These are phyloP conservation scores for Cryptococcus floricola DNA, from an alignment of 1,284 basidiomycete species.

Conservation along the genomic window DNA sequence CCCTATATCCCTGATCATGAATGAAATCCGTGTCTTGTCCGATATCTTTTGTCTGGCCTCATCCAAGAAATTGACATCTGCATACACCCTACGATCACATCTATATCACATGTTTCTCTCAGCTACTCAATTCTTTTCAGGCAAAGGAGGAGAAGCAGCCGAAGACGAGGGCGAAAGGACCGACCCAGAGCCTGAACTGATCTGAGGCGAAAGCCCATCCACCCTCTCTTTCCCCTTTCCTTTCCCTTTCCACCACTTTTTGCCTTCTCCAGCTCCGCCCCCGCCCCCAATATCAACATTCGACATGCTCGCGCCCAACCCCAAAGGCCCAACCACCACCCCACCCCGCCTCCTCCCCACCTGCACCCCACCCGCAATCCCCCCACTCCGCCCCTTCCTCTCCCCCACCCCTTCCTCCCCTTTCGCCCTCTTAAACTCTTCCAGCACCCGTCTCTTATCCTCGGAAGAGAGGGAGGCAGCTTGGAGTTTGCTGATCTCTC, in stretches of 20 bases:
- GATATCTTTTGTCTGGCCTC: too few relatives aligned
- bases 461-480: neutral
- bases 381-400: slow-evolving; percentile 36
- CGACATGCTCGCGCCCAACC: slow-evolving; percentile 60
- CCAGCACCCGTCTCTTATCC: neutral
- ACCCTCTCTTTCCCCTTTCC: slow-evolving; percentile 9
- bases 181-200: too few relatives aligned
- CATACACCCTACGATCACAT: too few relatives aligned
- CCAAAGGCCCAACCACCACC: slow-evolving; percentile 22
- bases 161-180: too few relatives aligned
- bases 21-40: too few relatives aligned
- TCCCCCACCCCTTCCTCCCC: slow-evolving; percentile 55
- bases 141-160: too few relatives aligned
- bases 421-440: slow-evolving; percentile 13
- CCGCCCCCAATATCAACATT: slow-evolving; percentile 62
- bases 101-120: too few relatives aligned
- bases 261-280: slow-evolving; percentile 53
- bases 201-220: slow-evolving; percentile 4
- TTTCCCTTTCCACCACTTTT: slow-evolving; percentile 54
- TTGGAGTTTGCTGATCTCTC: neutral
- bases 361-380: slow-evolving; percentile 41
- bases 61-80: too few relatives aligned
- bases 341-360: slow-evolving; percentile 16
- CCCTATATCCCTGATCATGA: too few relatives aligned
- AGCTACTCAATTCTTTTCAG: too few relatives aligned